Evolutionary conservation across 2,329 filamentous ascomycete genomes (phyloP).

Genomic region (Hymenoscyphus occultus): DNA sequence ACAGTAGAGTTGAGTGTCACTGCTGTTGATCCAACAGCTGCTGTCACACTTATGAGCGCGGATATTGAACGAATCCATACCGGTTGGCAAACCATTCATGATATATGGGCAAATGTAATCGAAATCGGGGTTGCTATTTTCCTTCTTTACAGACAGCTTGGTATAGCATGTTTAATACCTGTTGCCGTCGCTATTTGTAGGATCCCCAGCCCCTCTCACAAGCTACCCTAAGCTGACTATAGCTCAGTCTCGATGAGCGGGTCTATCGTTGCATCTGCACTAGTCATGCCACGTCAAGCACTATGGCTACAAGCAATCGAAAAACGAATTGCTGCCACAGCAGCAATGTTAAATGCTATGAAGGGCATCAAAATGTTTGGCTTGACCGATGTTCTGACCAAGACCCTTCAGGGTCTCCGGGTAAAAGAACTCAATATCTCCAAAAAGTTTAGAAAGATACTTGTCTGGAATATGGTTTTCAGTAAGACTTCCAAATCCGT

Average conservation of each 20-base stretch:
- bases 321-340: conserved; percentile 29
- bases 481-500: neutral
- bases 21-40: conserved; percentile 35
- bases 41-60: conserved; percentile 43
- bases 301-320: conserved; percentile 31
- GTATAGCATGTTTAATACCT: conserved; percentile 20
- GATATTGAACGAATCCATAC: conserved; percentile 41
- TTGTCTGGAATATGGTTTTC: conserved; percentile 4
- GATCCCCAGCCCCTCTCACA: neutral
- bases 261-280: conserved; percentile 14
- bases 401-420: conserved; percentile 36
- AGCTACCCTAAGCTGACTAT: conserved; percentile 23
- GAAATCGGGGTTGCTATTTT: conserved; percentile 39
- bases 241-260: conserved; percentile 34
- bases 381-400: conserved; percentile 34
- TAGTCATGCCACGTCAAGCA: conserved; percentile 10
- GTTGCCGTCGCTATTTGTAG: conserved; percentile 22
- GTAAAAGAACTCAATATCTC: conserved; percentile 18
- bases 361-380: conserved; percentile 33
- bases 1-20: conserved; percentile 35
- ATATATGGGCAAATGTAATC: conserved; percentile 40
- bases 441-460: conserved; percentile 8
- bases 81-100: conserved; percentile 33
- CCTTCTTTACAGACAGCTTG: conserved; percentile 35
- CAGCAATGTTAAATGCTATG: conserved; percentile 28